These are phyloP conservation scores for Pyrenophora teres DNA, from an alignment of 2,329 filamentous ascomycete genomes.

Conservation along the genomic window DNA sequence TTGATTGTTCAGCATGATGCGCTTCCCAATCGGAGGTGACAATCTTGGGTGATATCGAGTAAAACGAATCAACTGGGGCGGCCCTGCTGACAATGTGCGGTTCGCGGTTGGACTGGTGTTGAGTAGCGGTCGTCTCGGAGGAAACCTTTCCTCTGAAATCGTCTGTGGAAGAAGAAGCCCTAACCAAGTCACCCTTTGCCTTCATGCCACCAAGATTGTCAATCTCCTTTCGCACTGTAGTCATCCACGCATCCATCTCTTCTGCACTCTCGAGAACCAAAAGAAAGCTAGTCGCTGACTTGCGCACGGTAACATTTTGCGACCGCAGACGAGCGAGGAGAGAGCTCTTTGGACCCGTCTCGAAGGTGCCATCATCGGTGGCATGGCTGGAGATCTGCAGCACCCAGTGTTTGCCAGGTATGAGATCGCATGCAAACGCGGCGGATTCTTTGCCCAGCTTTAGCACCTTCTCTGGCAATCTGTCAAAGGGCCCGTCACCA, in stretches of 20 bases:
- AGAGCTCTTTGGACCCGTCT: slow-evolving; percentile 57
- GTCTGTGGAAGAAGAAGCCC: slow-evolving; percentile 37
- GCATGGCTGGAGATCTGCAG: slow-evolving; percentile 72
- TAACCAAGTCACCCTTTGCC: slow-evolving; percentile 34
- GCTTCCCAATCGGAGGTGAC: slow-evolving; percentile 41
- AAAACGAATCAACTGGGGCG: slow-evolving; percentile 44
- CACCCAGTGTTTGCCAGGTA: slow-evolving; percentile 80
- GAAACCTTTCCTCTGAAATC: slow-evolving; percentile 30
- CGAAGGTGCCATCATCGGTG: slow-evolving; percentile 59
- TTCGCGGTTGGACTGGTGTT: slow-evolving; percentile 45
- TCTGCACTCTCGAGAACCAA: slow-evolving; percentile 74
- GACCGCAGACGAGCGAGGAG: slow-evolving; percentile 69
- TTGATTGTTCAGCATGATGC: slow-evolving; percentile 30
- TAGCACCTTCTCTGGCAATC: slow-evolving; percentile 74
- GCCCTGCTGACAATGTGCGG: slow-evolving; percentile 36
- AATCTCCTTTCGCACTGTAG: slow-evolving; percentile 69
- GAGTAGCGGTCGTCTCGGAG: slow-evolving; percentile 42
- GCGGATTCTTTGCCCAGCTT: slow-evolving; percentile 75
- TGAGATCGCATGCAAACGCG: slow-evolving; percentile 78
- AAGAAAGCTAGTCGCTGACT: slow-evolving; percentile 66
- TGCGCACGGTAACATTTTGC: slow-evolving; percentile 59
- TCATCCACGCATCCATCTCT: slow-evolving; percentile 78
- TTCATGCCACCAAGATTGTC: slow-evolving; percentile 71
- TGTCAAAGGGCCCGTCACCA: slow-evolving; percentile 70
- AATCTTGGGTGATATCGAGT: slow-evolving; percentile 36